Evolutionary conservation across 768 basidiomycete species (phyloP).

Genomic region (Mycena alexandri): DNA sequence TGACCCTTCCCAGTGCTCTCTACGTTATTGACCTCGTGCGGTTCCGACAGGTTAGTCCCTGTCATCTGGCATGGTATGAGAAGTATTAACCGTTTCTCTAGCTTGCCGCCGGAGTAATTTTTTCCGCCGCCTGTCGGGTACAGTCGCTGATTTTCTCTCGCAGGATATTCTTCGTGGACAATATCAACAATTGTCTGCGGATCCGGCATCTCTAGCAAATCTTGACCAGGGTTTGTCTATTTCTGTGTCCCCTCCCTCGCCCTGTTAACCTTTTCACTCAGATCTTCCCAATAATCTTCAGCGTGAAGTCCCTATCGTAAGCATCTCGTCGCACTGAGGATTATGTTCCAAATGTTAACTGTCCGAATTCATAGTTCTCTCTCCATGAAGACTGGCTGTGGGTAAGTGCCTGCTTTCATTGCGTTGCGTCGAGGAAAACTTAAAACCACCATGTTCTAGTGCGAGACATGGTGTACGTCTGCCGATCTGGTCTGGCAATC

Average conservation of each 20-base stretch:
- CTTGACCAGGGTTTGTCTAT: constrained; percentile 83
- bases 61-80: background rate
- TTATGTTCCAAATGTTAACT: constrained; percentile 8
- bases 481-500: too few species aligned
- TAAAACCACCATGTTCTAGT: constrained; percentile 59
- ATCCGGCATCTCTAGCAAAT: constrained; percentile 94
- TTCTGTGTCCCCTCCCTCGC: background rate
- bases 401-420: constrained; percentile 60
- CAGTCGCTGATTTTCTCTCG: constrained; percentile 11
- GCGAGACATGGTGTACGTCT: constrained; percentile 96
- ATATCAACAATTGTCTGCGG: constrained; percentile 94
- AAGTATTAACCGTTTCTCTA: constrained; percentile 39
- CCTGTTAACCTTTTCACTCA: constrained; percentile 43
- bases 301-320: constrained; percentile 90
- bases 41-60: constrained; percentile 82
- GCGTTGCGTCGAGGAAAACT: background rate
- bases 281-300: constrained; percentile 98
- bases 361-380: constrained; percentile 71
- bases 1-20: constrained; percentile 72
- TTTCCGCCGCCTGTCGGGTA: background rate
- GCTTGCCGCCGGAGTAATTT: constrained; percentile 65
- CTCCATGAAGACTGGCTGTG: constrained; percentile 96
- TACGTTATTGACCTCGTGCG: constrained; percentile 96
- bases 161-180: constrained; percentile 92
- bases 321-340: constrained; percentile 43